These are phyloP conservation scores for Brassica nigra DNA, from an alignment of 345 rosid genomes.

Conservation along the genomic window DNA sequence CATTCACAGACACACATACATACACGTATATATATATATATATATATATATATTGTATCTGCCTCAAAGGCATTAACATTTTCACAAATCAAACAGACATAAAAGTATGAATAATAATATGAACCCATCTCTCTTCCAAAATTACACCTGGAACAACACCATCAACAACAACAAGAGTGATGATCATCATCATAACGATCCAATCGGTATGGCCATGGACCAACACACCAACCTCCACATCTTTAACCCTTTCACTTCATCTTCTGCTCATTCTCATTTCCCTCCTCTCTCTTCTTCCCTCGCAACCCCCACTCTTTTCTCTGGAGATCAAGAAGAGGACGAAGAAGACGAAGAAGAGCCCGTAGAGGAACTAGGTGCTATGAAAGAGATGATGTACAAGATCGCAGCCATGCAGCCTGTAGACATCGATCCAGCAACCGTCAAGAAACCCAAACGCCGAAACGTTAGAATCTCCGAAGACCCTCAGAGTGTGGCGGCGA, in stretches of 20 bases:
- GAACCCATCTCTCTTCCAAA: slow-evolving; percentile 54
- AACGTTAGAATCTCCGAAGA: slow-evolving; percentile 90
- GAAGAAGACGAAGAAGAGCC: slow-evolving; percentile 58
- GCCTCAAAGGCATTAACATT: slow-evolving; percentile 19
- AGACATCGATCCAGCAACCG: slow-evolving; percentile 81
- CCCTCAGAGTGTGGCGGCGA: slow-evolving; percentile 97
- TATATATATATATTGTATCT: slow-evolving; percentile 11
- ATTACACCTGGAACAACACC: slow-evolving; percentile 46
- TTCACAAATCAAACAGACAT: slow-evolving; percentile 25
- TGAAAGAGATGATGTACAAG: slow-evolving; percentile 98
- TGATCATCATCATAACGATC: slow-evolving; percentile 26
- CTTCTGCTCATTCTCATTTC: slow-evolving; percentile 42
- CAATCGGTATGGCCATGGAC: slow-evolving; percentile 52
- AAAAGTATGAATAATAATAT: slow-evolving; percentile 53
- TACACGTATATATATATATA: not conserved
- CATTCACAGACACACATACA: not conserved
- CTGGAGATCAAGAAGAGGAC: slow-evolving; percentile 26
- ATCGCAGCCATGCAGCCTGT: slow-evolving; percentile 96
- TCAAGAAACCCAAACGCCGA: slow-evolving; percentile 77
- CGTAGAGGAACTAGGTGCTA: slow-evolving; percentile 78
- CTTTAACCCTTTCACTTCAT: slow-evolving; percentile 38
- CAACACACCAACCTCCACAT: slow-evolving; percentile 40
- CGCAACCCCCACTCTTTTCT: slow-evolving; percentile 26
- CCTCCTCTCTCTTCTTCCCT: slow-evolving; percentile 42
- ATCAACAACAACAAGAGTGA: slow-evolving; percentile 16